A percentile compares a stretch with the other conserved stretches of the same genome.
These are phyloP conservation scores for Xylariaceae sp. DNA, from an alignment of 2,329 filamentous ascomycete species.

Conservation along the genomic window DNA sequence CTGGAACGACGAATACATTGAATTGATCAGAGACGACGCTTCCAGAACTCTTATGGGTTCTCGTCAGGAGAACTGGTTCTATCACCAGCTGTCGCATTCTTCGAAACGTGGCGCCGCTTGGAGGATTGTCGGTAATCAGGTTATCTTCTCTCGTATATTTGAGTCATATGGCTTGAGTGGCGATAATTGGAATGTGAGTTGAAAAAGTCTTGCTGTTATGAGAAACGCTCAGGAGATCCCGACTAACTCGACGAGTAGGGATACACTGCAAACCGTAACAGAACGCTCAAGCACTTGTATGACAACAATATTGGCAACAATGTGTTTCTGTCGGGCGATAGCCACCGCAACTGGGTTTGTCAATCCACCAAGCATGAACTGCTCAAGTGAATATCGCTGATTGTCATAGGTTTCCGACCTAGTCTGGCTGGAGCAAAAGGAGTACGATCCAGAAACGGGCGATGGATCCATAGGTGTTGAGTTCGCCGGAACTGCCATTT, in stretches of 20 bases:
- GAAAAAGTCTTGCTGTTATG: background rate
- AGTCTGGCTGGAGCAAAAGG: constrained; percentile 50
- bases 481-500: constrained; percentile 63
- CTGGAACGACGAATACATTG: constrained; percentile 58
- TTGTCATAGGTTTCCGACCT: constrained; percentile 41
- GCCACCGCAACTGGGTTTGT: constrained; percentile 59
- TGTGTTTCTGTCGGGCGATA: constrained; percentile 66
- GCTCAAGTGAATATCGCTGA: constrained; percentile 3
- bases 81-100: constrained; percentile 52
- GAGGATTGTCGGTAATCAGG: constrained; percentile 67
- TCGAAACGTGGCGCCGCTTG: constrained; percentile 62
- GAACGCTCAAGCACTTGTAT: constrained; percentile 62
- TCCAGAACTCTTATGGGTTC: constrained; percentile 65
- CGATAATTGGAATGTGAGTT: constrained; percentile 36
- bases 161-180: constrained; percentile 31
- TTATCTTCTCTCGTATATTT: constrained; percentile 56
- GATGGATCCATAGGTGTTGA: constrained; percentile 55
- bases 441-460: constrained; percentile 50
- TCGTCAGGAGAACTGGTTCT: constrained; percentile 71
- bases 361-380: background rate
- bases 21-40: constrained; percentile 59
- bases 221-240: background rate
- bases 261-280: constrained; percentile 65
- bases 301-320: constrained; percentile 66
- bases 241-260: constrained; percentile 40